phyloP scores from a whole-genome alignment of 2,329 filamentous ascomycete genomes.

The Ceratocystis lukuohia region DNA sequence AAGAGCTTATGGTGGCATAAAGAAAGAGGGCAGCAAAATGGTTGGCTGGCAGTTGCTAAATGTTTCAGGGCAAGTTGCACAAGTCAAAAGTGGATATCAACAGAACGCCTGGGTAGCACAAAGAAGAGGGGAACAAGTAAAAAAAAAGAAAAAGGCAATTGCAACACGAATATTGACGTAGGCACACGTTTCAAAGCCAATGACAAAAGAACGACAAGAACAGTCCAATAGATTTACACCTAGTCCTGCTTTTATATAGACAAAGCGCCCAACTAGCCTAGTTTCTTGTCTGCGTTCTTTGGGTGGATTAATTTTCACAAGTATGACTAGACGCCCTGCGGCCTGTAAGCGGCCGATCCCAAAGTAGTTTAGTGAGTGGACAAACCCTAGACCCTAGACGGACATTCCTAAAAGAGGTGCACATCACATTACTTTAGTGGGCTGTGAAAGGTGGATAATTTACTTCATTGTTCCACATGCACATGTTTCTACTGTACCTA shows the following conservation, averaged over 20 bases:
- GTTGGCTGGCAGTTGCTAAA: not conserved
- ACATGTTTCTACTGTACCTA: no score
- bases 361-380: not conserved
- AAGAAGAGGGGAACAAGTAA: not conserved
- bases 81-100: not conserved
- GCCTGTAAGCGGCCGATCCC: not conserved
- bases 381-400: conserved; percentile 5
- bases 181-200: not conserved
- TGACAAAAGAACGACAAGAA: not conserved
- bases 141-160: not conserved
- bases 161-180: not conserved
- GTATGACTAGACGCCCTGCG: conserved; percentile 1
- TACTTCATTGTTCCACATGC: not conserved
- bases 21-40: not conserved
- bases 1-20: not conserved
- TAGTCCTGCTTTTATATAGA: not conserved
- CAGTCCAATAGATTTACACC: no score
- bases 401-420: not conserved
- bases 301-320: not conserved
- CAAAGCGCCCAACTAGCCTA: not conserved
- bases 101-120: not conserved
- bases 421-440: no score
- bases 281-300: not conserved
- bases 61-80: not conserved
- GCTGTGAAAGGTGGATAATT: not conserved